Evolutionary conservation across 148 eudicot species (phyloP), one percentile per base, ranked within the genome.

Genomic region (Cornus suecica): DNA sequence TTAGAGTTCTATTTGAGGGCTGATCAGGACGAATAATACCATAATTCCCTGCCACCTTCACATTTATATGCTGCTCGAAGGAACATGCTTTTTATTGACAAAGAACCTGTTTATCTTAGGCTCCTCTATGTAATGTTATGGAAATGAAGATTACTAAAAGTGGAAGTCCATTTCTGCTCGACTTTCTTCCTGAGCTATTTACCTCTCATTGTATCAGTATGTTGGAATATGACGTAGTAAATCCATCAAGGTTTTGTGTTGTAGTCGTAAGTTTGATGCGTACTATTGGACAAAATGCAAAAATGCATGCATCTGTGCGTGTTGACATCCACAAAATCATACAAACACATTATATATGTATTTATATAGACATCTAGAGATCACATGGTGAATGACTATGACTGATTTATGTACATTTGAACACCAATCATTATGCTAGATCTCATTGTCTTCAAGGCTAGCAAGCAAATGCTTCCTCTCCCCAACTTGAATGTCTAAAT

Each of bases 141-240:
- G 87, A 85, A 68, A 84, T 95, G 90, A 87, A 88, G 80, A 88
- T 32, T 32, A 32, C 5, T 2, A 5, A 32, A 32, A 32, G 86
- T 80, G 97, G 34, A 32, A 5, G 5, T 32, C 34, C 34, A 32
- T 32, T 32, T 32, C 34, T 32, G 34, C 34, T 32, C 34, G 87
- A 89, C 77, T 95, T 92, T 82, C 82, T 95, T 58, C 97, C 97
- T 28, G 90, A 95, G 97, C 97, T 92, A 85, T 61, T 74, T 83
- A 41, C 63, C 66, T 32, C 56, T 32, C 2, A 32, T 73, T 5
- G 18, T 31, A 22, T 37, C 48, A 54, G 30, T 63, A 18, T 62
- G 24, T 73, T 58, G 18, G 23, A 37, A 63, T 68, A 42, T 64
- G 60, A 29, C 23, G 14, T 62, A 23, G 23, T 34, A 34, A 13